Evolutionary conservation across 768 basidiomycete genomes (phyloP).

Genomic region (Clitopilus passeckerianus): DNA sequence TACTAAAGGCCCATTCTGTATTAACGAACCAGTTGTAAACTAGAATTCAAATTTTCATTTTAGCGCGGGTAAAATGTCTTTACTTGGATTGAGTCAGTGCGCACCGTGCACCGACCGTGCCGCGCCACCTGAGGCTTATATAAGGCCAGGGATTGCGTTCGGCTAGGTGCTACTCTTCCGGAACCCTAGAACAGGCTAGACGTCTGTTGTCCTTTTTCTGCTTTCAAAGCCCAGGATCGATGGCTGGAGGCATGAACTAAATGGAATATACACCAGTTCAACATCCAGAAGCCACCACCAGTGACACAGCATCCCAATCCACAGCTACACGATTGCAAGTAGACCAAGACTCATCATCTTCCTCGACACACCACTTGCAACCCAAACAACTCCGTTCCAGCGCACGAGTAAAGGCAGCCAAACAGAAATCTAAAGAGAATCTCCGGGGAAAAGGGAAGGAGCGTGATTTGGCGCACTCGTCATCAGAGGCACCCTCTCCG

Average conservation of each 20-base stretch:
- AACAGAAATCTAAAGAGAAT: constrained; percentile 60
- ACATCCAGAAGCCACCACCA: constrained; percentile 67
- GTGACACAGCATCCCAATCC: constrained; percentile 46
- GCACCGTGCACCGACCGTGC: constrained; percentile 11
- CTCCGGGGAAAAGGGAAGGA: constrained; percentile 43
- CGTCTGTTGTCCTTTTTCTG: constrained; percentile 21
- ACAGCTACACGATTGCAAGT: constrained; percentile 29
- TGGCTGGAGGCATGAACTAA: constrained; percentile 87
- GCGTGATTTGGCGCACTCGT: constrained; percentile 34
- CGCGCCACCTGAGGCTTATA: constrained; percentile 39
- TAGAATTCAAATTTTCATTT: background rate
- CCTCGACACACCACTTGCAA: constrained; percentile 25
- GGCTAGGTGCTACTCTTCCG: background rate
- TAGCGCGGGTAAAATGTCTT: background rate
- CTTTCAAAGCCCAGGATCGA: constrained; percentile 48
- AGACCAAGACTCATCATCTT: constrained; percentile 34
- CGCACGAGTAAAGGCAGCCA: constrained; percentile 72
- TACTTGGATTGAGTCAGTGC: background rate
- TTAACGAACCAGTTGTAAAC: constrained; percentile 1
- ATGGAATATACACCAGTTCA: constrained; percentile 83
- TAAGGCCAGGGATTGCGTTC: constrained; percentile 33
- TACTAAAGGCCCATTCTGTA: constrained; percentile 36
- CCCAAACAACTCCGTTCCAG: constrained; percentile 62
- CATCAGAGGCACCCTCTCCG: constrained; percentile 26
- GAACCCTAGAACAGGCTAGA: constrained; percentile 18